Evolutionary conservation across 441 rosid species (phyloP).

Genomic region (Codiaeum variegatum): DNA sequence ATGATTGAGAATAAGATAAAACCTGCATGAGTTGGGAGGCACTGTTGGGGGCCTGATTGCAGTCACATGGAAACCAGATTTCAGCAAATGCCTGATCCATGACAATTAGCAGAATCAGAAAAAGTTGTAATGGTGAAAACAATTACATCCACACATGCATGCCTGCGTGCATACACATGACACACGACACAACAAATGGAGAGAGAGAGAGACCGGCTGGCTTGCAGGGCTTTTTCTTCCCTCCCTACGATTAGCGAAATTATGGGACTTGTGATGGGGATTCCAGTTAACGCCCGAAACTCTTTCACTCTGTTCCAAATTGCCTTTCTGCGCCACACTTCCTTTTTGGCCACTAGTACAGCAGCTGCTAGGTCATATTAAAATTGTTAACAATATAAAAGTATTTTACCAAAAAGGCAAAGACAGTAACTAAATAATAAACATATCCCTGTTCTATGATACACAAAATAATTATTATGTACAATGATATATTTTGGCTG

Average conservation of each 20-base stretch:
- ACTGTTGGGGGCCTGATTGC: conserved; percentile 97
- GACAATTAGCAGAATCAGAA: conserved; percentile 18
- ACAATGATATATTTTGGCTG: neutral
- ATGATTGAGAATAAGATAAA: conserved; percentile 20
- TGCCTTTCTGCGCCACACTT: conserved; percentile 78
- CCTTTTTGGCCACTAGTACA: conserved; percentile 69
- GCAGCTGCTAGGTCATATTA: conserved; percentile 53
- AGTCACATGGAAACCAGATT: conserved; percentile 86
- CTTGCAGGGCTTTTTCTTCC: conserved; percentile 78
- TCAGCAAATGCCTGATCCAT: conserved; percentile 55
- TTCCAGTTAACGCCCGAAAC: conserved; percentile 64
- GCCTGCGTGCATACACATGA: neutral
- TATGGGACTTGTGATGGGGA: conserved; percentile 67
- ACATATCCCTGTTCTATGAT: neutral
- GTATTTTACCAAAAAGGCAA: conserved; percentile 8
- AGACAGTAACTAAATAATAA: neutral
- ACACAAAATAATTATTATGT: neutral
- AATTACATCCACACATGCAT: neutral
- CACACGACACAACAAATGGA: neutral
- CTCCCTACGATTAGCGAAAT: conserved; percentile 82
- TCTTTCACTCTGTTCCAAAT: conserved; percentile 78
- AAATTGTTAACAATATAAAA: conserved; percentile 23
- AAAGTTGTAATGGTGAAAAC: neutral
- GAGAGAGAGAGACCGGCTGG: conserved; percentile 53
- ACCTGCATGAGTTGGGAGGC: conserved; percentile 96